Base-by-base conservation (phyloP, 2,329 filamentous ascomycete species). In the Rugonectria rugulosa region DNA sequence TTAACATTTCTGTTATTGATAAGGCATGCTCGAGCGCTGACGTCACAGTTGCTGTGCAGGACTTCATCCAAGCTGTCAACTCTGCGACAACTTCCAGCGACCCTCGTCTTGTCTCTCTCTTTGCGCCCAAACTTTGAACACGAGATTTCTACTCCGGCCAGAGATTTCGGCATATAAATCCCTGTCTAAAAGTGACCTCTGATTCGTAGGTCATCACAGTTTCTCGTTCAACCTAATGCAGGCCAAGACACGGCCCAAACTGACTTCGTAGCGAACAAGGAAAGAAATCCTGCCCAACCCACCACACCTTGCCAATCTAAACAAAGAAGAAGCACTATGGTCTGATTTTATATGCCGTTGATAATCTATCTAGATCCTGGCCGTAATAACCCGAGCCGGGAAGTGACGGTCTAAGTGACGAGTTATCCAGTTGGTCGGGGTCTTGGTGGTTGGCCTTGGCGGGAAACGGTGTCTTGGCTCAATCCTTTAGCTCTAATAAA, bases 91-190 rank as follows among this genome's bases (percentile, higher is more conserved):
- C n/a, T n/a, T n/a, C n/a, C n/a, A n/a, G n/a, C n/a, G n/a, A n/a
- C n/a, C n/a, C n/a, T n/a, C n/a, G n/a, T n/a, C n/a, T n/a, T n/a
- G n/a, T n/a, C 31, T 14, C 31, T 17, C 31, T 3, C 14, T 6
- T 34, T 34, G 14, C 31, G 6, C 5, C 8, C 31, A 6, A 34
- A 15, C 14, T 34, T 15, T 34, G 4, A 8, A 27, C 17, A n/a
- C n/a, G n/a, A n/a, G n/a, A n/a, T n/a, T n/a, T n/a, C n/a, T n/a
- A n/a, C n/a, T n/a, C n/a, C n/a, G n/a, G n/a, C n/a, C 52, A 49
- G 52, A 54, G 38, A 54, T 54, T 54, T 49, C 51, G 43, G 44
- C 51, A 54, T 48, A 17, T 15, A 19, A 43, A 14, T 23, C n/a
- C 10, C 38, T n/a, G n/a, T n/a, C n/a, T n/a, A 42, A 32, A 26